Evolutionary conservation across 202 grass and related monocot species (phyloP).

Genomic region (Saccharum hybrid): DNA sequence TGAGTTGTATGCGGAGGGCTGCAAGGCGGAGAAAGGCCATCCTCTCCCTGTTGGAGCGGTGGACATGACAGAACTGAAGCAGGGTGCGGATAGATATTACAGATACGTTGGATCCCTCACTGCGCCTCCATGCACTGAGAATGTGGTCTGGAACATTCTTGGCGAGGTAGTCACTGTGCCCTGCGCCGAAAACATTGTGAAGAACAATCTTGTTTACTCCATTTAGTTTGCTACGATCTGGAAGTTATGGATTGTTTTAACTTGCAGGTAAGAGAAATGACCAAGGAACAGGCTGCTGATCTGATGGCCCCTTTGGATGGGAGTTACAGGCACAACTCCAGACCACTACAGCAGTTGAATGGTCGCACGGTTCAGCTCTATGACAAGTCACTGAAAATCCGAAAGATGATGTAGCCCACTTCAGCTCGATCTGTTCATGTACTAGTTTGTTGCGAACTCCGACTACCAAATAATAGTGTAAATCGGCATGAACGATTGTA

Average conservation of each 20-base stretch:
- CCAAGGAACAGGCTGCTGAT: constrained; percentile 62
- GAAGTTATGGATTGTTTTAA: not conserved
- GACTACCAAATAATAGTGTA: not conserved
- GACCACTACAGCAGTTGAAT: constrained; percentile 59
- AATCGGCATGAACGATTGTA: not conserved
- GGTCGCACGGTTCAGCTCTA: constrained; percentile 63
- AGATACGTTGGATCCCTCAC: constrained; percentile 70
- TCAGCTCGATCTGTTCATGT: not conserved
- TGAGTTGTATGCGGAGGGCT: constrained; percentile 29
- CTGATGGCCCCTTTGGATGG: constrained; percentile 61
- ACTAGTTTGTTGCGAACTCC: not conserved
- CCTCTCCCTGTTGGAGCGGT: constrained; percentile 55
- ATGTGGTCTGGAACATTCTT: constrained; percentile 72
- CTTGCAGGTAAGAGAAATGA: constrained; percentile 68
- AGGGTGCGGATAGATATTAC: constrained; percentile 52
- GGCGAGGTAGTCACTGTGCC: constrained; percentile 50
- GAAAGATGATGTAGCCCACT: not conserved
- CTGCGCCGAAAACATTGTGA: not conserved
- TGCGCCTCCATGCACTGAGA: constrained; percentile 85
- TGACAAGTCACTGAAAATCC: constrained; percentile 27
- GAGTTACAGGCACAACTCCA: constrained; percentile 63
- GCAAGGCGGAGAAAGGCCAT: constrained; percentile 39
- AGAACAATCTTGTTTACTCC: not conserved
- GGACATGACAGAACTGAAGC: constrained; percentile 50
- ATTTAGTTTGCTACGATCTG: not conserved